These are phyloP conservation scores for Penicillium goetzii DNA, from an alignment of 495 filamentous ascomycete genomes.

Conservation along the genomic window DNA sequence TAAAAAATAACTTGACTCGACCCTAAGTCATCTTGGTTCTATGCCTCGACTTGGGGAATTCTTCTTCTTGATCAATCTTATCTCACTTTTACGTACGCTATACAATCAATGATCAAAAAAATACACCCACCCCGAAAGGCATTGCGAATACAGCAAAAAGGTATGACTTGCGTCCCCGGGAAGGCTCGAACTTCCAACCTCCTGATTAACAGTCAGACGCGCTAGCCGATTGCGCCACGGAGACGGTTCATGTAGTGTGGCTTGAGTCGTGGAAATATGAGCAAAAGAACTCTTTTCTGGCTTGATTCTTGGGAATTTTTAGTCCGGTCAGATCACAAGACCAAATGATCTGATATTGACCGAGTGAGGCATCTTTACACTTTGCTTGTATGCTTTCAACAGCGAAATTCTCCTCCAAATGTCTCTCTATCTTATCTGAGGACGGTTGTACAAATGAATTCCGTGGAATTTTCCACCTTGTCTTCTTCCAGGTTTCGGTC, in stretches of 20 bases:
- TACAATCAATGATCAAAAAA: background rate
- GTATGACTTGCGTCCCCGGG: conserved; percentile 40
- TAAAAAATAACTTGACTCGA: too few relatives aligned
- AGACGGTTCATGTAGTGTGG: conserved; percentile 20
- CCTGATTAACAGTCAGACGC: conserved; percentile 56
- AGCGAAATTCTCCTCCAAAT: too few relatives aligned
- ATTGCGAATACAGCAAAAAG: conserved; percentile 6
- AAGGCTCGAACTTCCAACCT: conserved; percentile 56
- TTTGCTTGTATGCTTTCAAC: too few relatives aligned
- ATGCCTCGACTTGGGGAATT: too few relatives aligned
- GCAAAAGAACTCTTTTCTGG: background rate
- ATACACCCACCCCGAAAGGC: background rate
- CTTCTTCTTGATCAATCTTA: too few relatives aligned
- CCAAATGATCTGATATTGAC: background rate
- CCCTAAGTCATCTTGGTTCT: too few relatives aligned
- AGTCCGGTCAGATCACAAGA: too few relatives aligned
- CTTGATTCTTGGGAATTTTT: background rate
- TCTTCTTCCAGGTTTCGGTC: too few relatives aligned
- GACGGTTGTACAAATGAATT: too few relatives aligned
- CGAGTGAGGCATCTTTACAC: too few relatives aligned
- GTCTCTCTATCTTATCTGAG: too few relatives aligned
- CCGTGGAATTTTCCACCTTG: too few relatives aligned
- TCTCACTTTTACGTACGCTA: background rate
- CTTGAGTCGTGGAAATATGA: background rate
- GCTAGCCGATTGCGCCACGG: conserved; percentile 56